Percentiles rank a stretch among this genome's conserved stretches.
These are phyloP conservation scores for Russula griseocarnosa DNA, from an alignment of 768 basidiomycete genomes.

Conservation along the genomic window DNA sequence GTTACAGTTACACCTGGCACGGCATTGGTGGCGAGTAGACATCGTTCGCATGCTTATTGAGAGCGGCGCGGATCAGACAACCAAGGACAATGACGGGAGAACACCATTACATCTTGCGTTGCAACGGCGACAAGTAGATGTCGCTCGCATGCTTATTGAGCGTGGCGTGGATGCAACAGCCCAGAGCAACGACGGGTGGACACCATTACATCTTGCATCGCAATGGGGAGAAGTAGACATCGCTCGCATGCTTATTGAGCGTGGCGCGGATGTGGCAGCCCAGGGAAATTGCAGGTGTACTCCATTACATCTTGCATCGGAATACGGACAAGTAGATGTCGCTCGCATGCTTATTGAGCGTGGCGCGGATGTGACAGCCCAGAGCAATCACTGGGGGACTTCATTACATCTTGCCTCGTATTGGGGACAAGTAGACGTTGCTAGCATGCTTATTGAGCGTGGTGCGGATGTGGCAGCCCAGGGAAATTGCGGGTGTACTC, in stretches of 20 bases:
- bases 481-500: neutral
- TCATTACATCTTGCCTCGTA: neutral
- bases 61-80: too few species aligned
- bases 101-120: neutral
- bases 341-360: neutral
- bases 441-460: neutral
- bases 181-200: neutral
- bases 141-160: neutral
- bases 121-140: neutral
- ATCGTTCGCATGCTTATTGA: too few species aligned
- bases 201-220: neutral
- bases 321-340: neutral
- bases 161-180: neutral
- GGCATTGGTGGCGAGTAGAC: too few species aligned
- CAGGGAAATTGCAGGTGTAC: rapidly evolving
- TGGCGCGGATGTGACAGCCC: neutral
- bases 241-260: neutral
- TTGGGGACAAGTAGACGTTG: neutral
- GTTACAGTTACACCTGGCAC: too few species aligned
- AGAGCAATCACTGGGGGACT: neutral
- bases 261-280: neutral
- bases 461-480: neutral
- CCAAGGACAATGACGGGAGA: too few species aligned
- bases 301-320: neutral
- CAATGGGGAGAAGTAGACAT: neutral